Evolutionary conservation across 768 basidiomycete genomes (phyloP), one percentile per base, ranked within the genome.

Genomic region (Termitomyces sp.): DNA sequence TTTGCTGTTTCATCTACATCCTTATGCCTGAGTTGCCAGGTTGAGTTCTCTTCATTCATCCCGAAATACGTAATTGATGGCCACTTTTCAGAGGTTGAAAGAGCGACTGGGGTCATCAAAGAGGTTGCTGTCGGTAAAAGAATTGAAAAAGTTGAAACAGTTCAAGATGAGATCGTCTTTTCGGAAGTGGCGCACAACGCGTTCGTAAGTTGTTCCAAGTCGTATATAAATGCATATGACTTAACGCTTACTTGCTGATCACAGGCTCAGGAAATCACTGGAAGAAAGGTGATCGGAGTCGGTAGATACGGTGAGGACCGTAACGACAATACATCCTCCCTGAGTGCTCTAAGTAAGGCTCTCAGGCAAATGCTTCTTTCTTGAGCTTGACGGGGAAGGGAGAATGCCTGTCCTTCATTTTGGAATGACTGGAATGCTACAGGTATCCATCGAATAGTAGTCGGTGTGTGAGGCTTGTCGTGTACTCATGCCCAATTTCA

Each of bases 381-480:
- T 92, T 12, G 77, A 79, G 46, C 76, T 92, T 3, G 79, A 82
- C 33, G 88, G 87, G 7, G 59, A 73, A 15, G 89, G 88, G 0
- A 76, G 75, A 65, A 68, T 81, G 61, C 89, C 89, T 4, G 85
- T 91, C 3, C 71, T 91, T 50, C 90, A 92, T 67, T 89, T 92
- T 63, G 91, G 90, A 2, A 93, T 92, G 91, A 91, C 89, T 1
- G 90, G 90, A n/a, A 88, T 85, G 83, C 75, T 92, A 36, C 85
- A 87, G 73, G 87, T 84, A n/a, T n/a, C n/a, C n/a, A n/a, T n/a
- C n/a, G n/a, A n/a, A n/a, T n/a, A n/a, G n/a, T n/a, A n/a, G n/a
- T n/a, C n/a, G n/a, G n/a, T n/a, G 3, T 15, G 7, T 11, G 22
- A 20, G 24, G 18, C 5, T 20, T 1, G 4, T 27, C n/a, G n/a